Conservation (phyloP, 148 eudicot genomes). For the Chenopodium formosanum region DNA sequence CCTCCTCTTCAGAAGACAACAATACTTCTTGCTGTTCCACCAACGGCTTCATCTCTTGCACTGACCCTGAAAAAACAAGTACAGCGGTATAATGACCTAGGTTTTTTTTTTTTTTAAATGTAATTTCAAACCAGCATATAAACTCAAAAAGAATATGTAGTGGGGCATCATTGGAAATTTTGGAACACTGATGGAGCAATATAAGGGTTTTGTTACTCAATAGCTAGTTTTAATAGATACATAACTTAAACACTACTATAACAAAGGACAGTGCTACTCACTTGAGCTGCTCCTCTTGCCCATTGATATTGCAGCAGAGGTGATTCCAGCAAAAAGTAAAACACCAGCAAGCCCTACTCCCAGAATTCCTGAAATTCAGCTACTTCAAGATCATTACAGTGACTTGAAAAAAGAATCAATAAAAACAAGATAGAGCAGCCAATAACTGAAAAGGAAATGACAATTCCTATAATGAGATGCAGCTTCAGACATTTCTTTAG, state of each 20-base stretch:
- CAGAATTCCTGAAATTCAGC: conserved; percentile 74
- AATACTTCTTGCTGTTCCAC: conserved; percentile 56
- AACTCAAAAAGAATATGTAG: neutral
- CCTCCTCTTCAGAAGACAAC: conserved; percentile 46
- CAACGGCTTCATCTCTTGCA: conserved; percentile 59
- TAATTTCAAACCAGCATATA: neutral
- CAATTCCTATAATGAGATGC: neutral
- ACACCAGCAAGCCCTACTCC: conserved; percentile 81
- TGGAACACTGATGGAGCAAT: neutral
- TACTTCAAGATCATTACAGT: conserved; percentile 53
- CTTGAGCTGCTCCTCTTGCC: conserved; percentile 56
- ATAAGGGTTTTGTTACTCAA: neutral
- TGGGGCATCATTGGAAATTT: neutral
- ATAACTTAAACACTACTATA: neutral
- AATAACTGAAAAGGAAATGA: neutral
- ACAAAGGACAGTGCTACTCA: conserved; percentile 39
- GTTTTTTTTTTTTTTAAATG: neutral
- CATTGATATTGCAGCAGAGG: conserved; percentile 66
- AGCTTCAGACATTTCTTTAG: neutral
- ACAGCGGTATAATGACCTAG: neutral
- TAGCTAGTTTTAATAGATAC: neutral
- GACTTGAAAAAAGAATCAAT: conserved; percentile 17
- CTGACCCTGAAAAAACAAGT: conserved; percentile 41
- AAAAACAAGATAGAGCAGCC: conserved; percentile 11
- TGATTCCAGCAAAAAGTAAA: conserved; percentile 73